These are phyloP conservation scores for Gossypium sturtianum DNA, from an alignment of 345 rosid genomes.

Conservation along the genomic window DNA sequence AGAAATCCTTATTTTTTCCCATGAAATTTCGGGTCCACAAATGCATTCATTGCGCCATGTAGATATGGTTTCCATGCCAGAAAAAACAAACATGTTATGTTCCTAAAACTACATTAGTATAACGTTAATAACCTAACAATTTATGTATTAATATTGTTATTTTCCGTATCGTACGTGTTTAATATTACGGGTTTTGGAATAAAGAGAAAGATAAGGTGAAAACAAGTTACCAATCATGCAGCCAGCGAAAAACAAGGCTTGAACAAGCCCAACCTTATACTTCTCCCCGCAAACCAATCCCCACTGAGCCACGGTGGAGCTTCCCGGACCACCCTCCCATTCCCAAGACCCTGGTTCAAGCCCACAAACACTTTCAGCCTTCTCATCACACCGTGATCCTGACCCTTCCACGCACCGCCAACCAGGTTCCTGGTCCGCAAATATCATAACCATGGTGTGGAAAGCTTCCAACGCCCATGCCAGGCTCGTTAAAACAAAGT, in stretches of 20 bases:
- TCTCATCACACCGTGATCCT: conserved; percentile 26
- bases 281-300: conserved; percentile 69
- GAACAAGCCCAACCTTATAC: conserved; percentile 80
- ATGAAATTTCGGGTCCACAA: neutral
- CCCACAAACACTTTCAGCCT: conserved; percentile 34
- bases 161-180: neutral
- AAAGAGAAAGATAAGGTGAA: neutral
- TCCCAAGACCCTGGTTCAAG: conserved; percentile 67
- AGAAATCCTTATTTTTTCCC: too few species aligned
- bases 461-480: conserved; percentile 93
- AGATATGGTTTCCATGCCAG: too few species aligned
- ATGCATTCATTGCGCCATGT: neutral
- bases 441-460: conserved; percentile 93
- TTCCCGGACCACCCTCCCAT: conserved; percentile 49
- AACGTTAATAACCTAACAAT: too few species aligned
- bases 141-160: neutral
- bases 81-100: too few species aligned
- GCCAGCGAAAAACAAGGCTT: conserved; percentile 76
- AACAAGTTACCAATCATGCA: conserved; percentile 78
- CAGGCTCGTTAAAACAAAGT: conserved; percentile 70
- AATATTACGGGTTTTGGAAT: too few species aligned
- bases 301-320: conserved; percentile 90
- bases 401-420: conserved; percentile 40
- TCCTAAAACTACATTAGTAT: too few species aligned
- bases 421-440: conserved; percentile 71